These are phyloP conservation scores for Lichtheimia ornata DNA, from an alignment of 371 early-diverging fungal species.

Conservation along the genomic window DNA sequence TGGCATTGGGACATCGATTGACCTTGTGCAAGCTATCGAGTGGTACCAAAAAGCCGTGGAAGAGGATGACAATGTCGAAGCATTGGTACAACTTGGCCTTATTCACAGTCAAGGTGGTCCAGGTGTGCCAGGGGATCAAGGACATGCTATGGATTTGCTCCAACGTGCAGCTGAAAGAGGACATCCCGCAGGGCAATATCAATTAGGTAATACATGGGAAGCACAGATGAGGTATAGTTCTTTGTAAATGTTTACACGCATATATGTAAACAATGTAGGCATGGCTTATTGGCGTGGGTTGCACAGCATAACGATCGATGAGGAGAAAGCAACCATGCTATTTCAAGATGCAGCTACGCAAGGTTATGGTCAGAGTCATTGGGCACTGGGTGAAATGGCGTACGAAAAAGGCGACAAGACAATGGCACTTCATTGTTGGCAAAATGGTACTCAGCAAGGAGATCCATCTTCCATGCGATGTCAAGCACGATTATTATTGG, in stretches of 20 bases:
- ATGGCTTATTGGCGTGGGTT: slow-evolving; percentile 35
- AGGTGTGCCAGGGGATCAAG: slow-evolving; percentile 11
- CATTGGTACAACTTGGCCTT: slow-evolving; percentile 27
- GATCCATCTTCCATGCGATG: slow-evolving; percentile 31
- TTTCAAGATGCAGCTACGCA: slow-evolving; percentile 38
- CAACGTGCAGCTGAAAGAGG: slow-evolving; percentile 28
- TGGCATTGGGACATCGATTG: slow-evolving; percentile 28
- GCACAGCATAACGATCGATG: slow-evolving; percentile 18
- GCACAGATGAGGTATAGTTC: background rate
- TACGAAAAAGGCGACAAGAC: slow-evolving; percentile 30
- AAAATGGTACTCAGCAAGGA: slow-evolving; percentile 30
- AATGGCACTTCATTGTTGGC: slow-evolving; percentile 33
- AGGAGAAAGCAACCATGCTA: slow-evolving; percentile 28
- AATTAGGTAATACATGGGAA: slow-evolving; percentile 25
- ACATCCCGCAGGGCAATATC: slow-evolving; percentile 41
- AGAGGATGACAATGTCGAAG: slow-evolving; percentile 26
- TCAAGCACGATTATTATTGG: slow-evolving; percentile 15
- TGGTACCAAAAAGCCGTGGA: slow-evolving; percentile 33
- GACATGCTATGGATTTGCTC: slow-evolving; percentile 20
- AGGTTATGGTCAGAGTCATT: slow-evolving; percentile 29
- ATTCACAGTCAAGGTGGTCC: slow-evolving; percentile 25
- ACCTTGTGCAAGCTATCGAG: slow-evolving; percentile 18
- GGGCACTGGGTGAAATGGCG: slow-evolving; percentile 41
- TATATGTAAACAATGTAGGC: background rate
- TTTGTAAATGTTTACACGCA: background rate